Conservation (phyloP, 2,329 filamentous ascomycete genomes). For the Penicillium frequentans region DNA sequence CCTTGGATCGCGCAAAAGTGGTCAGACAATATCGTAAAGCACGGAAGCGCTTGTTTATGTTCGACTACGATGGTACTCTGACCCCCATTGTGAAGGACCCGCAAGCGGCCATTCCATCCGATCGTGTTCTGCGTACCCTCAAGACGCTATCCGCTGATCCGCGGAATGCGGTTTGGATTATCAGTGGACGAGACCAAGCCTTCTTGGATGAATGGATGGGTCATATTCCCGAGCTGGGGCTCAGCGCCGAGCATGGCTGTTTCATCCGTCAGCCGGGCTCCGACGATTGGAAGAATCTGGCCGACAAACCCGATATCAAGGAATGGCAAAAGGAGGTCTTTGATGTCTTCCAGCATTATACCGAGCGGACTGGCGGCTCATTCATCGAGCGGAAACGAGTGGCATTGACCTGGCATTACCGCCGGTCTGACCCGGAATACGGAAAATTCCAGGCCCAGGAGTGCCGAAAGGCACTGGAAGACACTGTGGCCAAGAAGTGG, state of each 20-base stretch:
- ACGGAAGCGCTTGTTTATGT: conserved; percentile 88
- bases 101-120: conserved; percentile 81
- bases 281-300: conserved; percentile 83
- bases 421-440: conserved; percentile 82
- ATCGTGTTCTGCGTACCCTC: conserved; percentile 76
- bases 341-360: conserved; percentile 82
- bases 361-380: conserved; percentile 80
- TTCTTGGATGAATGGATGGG: conserved; percentile 91
- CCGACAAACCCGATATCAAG: conserved; percentile 78
- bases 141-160: conserved; percentile 77
- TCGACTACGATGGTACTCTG: conserved; percentile 96
- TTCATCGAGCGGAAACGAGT: conserved; percentile 95
- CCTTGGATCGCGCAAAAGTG: conserved; percentile 72
- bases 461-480: conserved; percentile 78
- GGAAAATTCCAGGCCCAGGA: conserved; percentile 76
- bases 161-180: conserved; percentile 93
- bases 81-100: conserved; percentile 95
- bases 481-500: conserved; percentile 73
- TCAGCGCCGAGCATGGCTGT: conserved; percentile 95
- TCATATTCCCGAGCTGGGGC: conserved; percentile 84
- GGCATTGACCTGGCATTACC: conserved; percentile 96
- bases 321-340: conserved; percentile 86
- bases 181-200: conserved; percentile 88
- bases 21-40: conserved; percentile 72
- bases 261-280: conserved; percentile 82